Percentiles rank a stretch among this genome's conserved stretches.
These are phyloP conservation scores for Fraxinus sp. DNA, from an alignment of 305 asterid genomes.

Conservation along the genomic window DNA sequence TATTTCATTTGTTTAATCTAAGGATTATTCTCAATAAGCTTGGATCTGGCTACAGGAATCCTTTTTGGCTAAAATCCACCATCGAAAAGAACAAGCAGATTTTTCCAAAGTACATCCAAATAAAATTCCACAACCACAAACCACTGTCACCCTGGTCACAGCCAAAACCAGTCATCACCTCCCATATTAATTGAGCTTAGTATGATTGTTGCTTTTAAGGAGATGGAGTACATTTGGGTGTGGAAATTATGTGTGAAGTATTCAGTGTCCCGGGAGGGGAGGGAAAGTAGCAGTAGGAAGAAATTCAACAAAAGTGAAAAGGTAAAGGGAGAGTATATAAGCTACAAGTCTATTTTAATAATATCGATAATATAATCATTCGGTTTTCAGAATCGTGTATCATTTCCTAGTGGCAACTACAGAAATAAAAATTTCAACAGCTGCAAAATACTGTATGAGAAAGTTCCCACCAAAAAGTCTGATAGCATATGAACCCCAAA, in stretches of 20 bases:
- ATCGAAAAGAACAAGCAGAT: not conserved
- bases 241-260: not conserved
- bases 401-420: not conserved
- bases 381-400: not conserved
- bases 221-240: not conserved
- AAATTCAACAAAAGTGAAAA: not conserved
- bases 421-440: not conserved
- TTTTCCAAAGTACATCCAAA: not conserved
- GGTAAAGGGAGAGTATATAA: not conserved
- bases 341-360: not conserved
- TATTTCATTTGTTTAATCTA: not conserved
- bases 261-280: not conserved
- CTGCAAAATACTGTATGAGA: not conserved
- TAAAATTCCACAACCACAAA: not conserved
- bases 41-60: not conserved
- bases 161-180: not conserved
- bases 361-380: not conserved
- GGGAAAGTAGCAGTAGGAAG: not conserved
- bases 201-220: not conserved
- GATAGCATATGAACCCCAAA: not conserved
- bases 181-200: not conserved
- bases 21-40: not conserved
- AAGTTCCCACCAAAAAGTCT: not conserved
- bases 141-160: not conserved
- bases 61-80: not conserved